Conservation (phyloP, 2,329 filamentous ascomycete species). For the Epichloe baconii region DNA sequence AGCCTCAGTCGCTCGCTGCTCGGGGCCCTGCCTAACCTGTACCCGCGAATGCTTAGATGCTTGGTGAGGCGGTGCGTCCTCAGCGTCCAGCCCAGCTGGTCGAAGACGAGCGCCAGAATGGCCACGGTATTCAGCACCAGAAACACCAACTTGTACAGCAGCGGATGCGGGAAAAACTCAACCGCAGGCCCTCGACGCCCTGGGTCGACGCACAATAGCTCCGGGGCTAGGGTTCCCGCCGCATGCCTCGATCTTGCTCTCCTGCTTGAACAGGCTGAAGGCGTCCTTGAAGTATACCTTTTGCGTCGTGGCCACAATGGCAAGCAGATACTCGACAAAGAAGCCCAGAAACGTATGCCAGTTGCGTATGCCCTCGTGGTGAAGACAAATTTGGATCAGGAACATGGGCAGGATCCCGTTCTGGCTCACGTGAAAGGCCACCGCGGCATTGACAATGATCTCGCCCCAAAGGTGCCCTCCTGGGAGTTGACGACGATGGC, state of each 20-base stretch:
- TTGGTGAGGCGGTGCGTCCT: slow-evolving; percentile 21
- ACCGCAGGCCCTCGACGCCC: slow-evolving; percentile 19
- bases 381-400: slow-evolving; percentile 23
- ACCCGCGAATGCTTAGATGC: slow-evolving; percentile 18
- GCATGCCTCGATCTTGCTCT: slow-evolving; percentile 19
- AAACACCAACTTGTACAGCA: slow-evolving; percentile 25
- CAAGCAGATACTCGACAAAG: slow-evolving; percentile 24
- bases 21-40: slow-evolving; percentile 18
- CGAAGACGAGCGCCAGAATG: slow-evolving; percentile 20
- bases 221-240: slow-evolving; percentile 25
- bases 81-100: slow-evolving; percentile 25
- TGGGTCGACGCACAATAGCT: slow-evolving; percentile 24
- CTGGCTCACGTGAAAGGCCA: slow-evolving; percentile 24
- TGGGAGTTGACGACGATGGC: slow-evolving; percentile 28
- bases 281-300: slow-evolving; percentile 21
- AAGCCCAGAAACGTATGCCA: slow-evolving; percentile 29
- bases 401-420: slow-evolving; percentile 26
- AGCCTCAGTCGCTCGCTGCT: slow-evolving; percentile 15
- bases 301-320: slow-evolving; percentile 24
- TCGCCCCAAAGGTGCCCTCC: slow-evolving; percentile 26
- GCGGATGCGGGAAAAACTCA: slow-evolving; percentile 25
- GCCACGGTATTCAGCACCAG: slow-evolving; percentile 23
- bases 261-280: slow-evolving; percentile 21
- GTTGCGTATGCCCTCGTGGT: slow-evolving; percentile 26
- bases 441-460: slow-evolving; percentile 24